These are phyloP conservation scores for Venustampulla echinocandica DNA, from an alignment of 495 filamentous ascomycete genomes.

Conservation along the genomic window DNA sequence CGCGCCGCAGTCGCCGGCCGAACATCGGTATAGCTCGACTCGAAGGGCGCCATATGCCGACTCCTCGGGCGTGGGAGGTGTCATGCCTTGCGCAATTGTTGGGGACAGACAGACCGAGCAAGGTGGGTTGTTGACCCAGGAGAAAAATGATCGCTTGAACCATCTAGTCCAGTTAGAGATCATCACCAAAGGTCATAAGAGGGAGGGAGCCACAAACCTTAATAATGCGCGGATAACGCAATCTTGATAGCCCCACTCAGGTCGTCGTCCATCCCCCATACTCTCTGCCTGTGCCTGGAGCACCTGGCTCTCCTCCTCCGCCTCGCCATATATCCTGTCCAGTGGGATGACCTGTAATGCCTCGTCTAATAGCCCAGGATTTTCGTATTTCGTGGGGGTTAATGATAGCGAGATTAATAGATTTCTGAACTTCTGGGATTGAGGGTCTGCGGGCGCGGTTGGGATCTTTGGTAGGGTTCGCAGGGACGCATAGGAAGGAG, in stretches of 20 bases:
- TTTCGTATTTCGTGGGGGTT: slow-evolving; percentile 89
- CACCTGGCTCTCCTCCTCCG: slow-evolving; percentile 85
- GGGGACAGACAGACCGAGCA: slow-evolving; percentile 74
- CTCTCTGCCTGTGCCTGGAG: slow-evolving; percentile 79
- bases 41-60: slow-evolving; percentile 73
- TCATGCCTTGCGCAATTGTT: slow-evolving; percentile 74
- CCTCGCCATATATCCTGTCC: slow-evolving; percentile 87
- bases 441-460: slow-evolving; percentile 60
- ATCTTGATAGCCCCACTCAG: slow-evolving; percentile 98
- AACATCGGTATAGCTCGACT: slow-evolving; percentile 86
- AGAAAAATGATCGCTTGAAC: slow-evolving; percentile 93
- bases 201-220: slow-evolving; percentile 41
- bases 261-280: slow-evolving; percentile 62
- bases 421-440: slow-evolving; percentile 75
- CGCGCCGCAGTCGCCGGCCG: slow-evolving; percentile 54
- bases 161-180: slow-evolving; percentile 49
- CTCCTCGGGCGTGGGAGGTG: slow-evolving; percentile 80
- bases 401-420: slow-evolving; percentile 70
- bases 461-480: slow-evolving; percentile 76
- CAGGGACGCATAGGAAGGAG: slow-evolving; percentile 56
- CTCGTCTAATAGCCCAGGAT: slow-evolving; percentile 91
- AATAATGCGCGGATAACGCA: slow-evolving; percentile 87
- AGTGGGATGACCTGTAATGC: slow-evolving; percentile 77
- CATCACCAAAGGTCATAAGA: slow-evolving; percentile 1
- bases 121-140: slow-evolving; percentile 90